Conservation (phyloP, 2,329 filamentous ascomycete species). For the Aspergillus ochraceus region DNA sequence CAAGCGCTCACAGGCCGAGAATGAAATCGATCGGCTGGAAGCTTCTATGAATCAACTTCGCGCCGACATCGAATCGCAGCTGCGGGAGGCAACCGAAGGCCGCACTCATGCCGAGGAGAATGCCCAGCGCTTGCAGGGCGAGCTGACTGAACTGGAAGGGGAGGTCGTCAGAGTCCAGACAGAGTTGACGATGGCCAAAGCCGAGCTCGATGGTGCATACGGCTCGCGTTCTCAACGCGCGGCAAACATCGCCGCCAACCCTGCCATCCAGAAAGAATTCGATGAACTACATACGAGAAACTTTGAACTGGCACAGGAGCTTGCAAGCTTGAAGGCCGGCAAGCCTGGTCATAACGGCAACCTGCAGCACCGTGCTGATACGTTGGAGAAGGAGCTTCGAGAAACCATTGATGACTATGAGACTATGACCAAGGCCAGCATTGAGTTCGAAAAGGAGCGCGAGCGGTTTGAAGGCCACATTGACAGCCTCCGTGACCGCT, state of each 20-base stretch:
- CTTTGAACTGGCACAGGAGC: constrained; percentile 46
- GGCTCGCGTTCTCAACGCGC: constrained; percentile 70
- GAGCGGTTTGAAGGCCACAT: constrained; percentile 64
- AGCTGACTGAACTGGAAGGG: constrained; percentile 57
- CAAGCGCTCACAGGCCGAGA: constrained; percentile 18
- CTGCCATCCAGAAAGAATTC: constrained; percentile 59
- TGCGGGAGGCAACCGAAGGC: constrained; percentile 29
- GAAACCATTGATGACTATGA: constrained; percentile 71
- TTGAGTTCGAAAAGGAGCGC: constrained; percentile 71
- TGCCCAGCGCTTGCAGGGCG: constrained; percentile 45
- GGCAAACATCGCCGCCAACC: constrained; percentile 62
- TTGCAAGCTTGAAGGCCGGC: constrained; percentile 44
- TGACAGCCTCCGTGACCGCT: constrained; percentile 63
- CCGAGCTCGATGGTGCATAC: constrained; percentile 93
- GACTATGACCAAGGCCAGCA: constrained; percentile 66
- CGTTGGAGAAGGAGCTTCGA: constrained; percentile 64
- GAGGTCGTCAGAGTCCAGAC: constrained; percentile 67
- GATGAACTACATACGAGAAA: constrained; percentile 55
- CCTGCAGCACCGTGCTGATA: constrained; percentile 50
- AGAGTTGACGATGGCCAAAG: constrained; percentile 84
- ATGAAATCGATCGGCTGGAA: constrained; percentile 22
- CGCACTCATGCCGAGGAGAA: constrained; percentile 38
- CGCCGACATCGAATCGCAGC: constrained; percentile 32
- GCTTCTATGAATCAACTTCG: constrained; percentile 33
- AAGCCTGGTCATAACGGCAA: constrained; percentile 35